Base-by-base conservation (phyloP, 352 stramenopile genomes). In the Phytophthora capsici region DNA sequence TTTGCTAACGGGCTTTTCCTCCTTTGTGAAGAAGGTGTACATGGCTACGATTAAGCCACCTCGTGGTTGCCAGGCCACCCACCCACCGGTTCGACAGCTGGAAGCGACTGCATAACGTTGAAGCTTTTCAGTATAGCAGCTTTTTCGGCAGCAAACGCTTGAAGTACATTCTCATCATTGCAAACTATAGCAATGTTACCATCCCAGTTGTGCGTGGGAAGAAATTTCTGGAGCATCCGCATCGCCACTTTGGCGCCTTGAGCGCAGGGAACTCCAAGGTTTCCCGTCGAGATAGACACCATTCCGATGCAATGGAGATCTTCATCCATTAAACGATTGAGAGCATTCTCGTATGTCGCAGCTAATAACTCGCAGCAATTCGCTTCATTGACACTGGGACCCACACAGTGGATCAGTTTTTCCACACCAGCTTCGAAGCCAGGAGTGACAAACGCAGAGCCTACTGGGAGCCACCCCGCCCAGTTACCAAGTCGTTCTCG, bases 221-320 rank as follows among this genome's bases (percentile, higher is more conserved):
- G 44, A 28, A 82, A 80, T 47, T 81, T 83, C 50, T 76, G 67
- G 34, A 80, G 76, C 28, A 57, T 54, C 16, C 69, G 66, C 14
- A 88, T 50, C 0, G 60, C 79, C 36, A 79, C 63, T 34, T 61
- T 34, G 9, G 78, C 75, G 19, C 57, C 69, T 17, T 67, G 16
- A 17, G 57, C 59, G 14, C 52, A 50, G 0, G 76, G 71, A 2
- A 85, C 64, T 7, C 73, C 73, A 32, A 88, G 55, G 43, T 71
- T 84, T 5, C 81, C 77, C 23, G 82, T 89, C 20, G 80, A 85
- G 51, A 91, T 87, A 25, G 82, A 91, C 23, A 78, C 70, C 26
- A 89, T 71, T 9, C 76, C 77, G 13, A 91, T 59, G 45, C 79
- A 89, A 25, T 45, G 28, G 16, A 83, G 51, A 12, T 81, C 69